A percentile compares a stretch with the other conserved stretches of the same genome.
phyloP scores from a whole-genome alignment of 139 green algal species.

The Volvox africanus region DNA sequence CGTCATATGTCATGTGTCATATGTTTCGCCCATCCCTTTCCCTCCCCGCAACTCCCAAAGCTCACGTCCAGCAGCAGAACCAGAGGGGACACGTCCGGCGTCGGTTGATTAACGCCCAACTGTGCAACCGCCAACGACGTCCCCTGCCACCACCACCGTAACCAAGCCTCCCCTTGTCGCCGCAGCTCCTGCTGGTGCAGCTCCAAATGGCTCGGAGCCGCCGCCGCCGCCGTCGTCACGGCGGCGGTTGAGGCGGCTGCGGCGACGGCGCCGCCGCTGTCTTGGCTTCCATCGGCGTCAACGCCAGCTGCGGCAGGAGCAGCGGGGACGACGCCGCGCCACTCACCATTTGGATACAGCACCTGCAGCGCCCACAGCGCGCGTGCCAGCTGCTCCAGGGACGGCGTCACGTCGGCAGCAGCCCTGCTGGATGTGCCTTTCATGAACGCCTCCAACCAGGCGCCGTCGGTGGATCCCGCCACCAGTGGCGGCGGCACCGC shows the following conservation, averaged over 20 bases:
- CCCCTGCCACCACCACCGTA: constrained; percentile 18
- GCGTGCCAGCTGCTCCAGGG: constrained; percentile 3
- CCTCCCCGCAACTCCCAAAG: too few species aligned
- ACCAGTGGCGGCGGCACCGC: background rate
- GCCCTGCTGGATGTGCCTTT: background rate
- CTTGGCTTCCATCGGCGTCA: background rate
- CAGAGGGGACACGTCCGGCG: background rate
- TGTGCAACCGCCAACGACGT: background rate
- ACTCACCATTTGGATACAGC: background rate
- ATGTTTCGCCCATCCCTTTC: too few species aligned
- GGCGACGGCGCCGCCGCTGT: background rate
- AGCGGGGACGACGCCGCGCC: background rate
- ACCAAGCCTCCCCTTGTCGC: background rate
- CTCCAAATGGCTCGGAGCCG: background rate
- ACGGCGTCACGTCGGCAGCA: background rate
- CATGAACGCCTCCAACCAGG: constrained; percentile 14
- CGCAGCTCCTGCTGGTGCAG: background rate
- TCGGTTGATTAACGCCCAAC: background rate
- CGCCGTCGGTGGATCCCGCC: background rate
- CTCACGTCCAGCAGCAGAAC: background rate
- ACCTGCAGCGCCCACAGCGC: background rate
- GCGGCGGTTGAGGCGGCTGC: too few species aligned
- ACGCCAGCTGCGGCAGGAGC: background rate
- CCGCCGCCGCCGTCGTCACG: background rate
- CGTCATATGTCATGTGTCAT: too few species aligned